These are phyloP conservation scores for Mycena galopus DNA, from an alignment of 768 basidiomycete genomes.

Conservation along the genomic window DNA sequence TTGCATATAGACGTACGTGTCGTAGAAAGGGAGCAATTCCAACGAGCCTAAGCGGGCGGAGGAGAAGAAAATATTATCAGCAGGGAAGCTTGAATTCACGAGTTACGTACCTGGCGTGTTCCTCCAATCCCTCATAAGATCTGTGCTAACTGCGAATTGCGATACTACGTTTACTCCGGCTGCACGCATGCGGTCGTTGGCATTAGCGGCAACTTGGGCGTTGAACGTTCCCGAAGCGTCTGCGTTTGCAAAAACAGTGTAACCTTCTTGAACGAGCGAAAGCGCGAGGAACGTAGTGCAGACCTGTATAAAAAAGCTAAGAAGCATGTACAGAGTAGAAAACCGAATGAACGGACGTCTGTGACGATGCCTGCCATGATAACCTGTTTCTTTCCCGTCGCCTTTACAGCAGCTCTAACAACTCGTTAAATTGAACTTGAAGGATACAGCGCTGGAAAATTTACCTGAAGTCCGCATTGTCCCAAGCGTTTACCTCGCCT, in stretches of 20 bases:
- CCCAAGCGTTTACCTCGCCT: conserved; percentile 66
- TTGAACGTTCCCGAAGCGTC: conserved; percentile 59
- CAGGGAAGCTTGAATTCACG: neutral
- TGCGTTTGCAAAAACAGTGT: conserved; percentile 61
- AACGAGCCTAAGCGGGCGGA: conserved; percentile 38
- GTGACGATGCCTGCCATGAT: conserved; percentile 64
- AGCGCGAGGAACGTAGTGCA: conserved; percentile 65
- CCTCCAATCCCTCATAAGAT: conserved; percentile 67
- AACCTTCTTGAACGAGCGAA: conserved; percentile 60
- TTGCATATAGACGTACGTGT: conserved; percentile 50
- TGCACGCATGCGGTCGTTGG: conserved; percentile 62
- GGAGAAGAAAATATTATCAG: neutral
- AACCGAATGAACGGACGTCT: conserved; percentile 50
- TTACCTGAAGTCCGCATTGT: conserved; percentile 59
- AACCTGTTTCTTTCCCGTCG: conserved; percentile 63
- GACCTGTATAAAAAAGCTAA: conserved; percentile 45
- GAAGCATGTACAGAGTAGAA: neutral
- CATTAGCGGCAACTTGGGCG: conserved; percentile 55
- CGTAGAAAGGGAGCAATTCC: conserved; percentile 59
- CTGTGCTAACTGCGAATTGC: conserved; percentile 57
- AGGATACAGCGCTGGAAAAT: no score
- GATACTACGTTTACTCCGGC: conserved; percentile 62
- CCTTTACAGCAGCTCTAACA: conserved; percentile 53
- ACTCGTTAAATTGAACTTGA: neutral
- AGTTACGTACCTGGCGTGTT: conserved; percentile 50